A percentile compares a stretch with the other conserved stretches of the same genome.
phyloP scores from a whole-genome alignment of 2,329 filamentous ascomycete species.

The Claviceps purpurea region DNA sequence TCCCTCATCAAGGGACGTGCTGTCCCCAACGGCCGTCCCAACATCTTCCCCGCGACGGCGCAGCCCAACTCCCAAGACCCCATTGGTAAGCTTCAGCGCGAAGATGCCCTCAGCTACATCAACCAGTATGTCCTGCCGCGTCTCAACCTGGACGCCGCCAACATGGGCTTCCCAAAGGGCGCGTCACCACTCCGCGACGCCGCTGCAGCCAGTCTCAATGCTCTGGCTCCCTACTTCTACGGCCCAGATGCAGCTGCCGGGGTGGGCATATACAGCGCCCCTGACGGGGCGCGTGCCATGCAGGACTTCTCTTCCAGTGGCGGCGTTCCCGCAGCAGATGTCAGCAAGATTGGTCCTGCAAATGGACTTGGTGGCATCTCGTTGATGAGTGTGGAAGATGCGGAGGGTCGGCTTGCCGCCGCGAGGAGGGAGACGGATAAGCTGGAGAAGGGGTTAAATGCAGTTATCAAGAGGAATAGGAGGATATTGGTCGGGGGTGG shows the following conservation, averaged over 20 bases:
- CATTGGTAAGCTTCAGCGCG: conserved; percentile 50
- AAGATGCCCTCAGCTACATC: conserved; percentile 54
- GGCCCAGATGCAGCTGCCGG: conserved; percentile 31
- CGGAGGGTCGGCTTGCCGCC: conserved; percentile 39
- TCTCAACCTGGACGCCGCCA: conserved; percentile 38
- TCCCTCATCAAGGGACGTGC: conserved; percentile 50
- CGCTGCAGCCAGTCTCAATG: conserved; percentile 37
- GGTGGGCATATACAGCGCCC: conserved; percentile 29
- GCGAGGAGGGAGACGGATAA: conserved; percentile 47
- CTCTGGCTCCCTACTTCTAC: conserved; percentile 44
- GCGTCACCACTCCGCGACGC: conserved; percentile 27
- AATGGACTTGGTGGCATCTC: conserved; percentile 30
- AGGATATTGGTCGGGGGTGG: conserved; percentile 31
- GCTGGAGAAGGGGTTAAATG: conserved; percentile 47
- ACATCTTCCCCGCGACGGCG: conserved; percentile 41
- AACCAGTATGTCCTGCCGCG: conserved; percentile 54
- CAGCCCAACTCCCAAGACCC: conserved; percentile 40
- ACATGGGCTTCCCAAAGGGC: conserved; percentile 27
- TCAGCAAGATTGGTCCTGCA: conserved; percentile 16
- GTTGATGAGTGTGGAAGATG: conserved; percentile 49
- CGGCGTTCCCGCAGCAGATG: conserved; percentile 13
- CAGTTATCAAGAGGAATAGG: conserved; percentile 46
- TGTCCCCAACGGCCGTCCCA: conserved; percentile 49
- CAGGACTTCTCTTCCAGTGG: conserved; percentile 20
- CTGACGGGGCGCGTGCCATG: conserved; percentile 22